Evolutionary conservation across 2,329 filamentous ascomycete genomes (phyloP).

Genomic region (Pestalotiopsis sp.): DNA sequence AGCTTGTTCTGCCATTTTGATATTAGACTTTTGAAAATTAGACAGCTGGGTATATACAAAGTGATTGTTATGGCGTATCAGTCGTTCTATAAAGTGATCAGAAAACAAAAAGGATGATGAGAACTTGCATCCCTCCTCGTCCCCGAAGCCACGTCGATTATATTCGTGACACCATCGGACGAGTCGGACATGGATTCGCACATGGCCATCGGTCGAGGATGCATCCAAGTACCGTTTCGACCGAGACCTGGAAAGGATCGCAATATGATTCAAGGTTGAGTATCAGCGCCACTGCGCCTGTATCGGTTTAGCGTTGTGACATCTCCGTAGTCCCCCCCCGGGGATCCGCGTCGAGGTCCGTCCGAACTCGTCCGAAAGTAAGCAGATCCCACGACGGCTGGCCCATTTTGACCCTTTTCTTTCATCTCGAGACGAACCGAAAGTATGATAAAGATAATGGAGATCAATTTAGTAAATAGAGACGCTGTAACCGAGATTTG

Average conservation of each 20-base stretch:
- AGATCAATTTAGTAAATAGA: background rate
- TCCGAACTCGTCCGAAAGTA: background rate
- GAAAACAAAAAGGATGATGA: background rate
- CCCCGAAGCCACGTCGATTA: background rate
- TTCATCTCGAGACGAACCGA: background rate
- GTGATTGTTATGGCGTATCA: background rate
- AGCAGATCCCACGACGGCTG: background rate
- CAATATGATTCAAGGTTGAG: background rate
- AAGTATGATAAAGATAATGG: background rate
- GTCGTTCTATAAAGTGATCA: background rate
- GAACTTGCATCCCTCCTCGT: background rate
- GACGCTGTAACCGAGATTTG: background rate
- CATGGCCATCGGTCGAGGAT: background rate
- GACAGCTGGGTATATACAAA: background rate
- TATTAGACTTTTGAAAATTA: background rate
- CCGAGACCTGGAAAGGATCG: background rate
- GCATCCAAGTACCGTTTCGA: background rate
- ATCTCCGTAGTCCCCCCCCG: background rate
- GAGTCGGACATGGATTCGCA: background rate
- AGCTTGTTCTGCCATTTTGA: background rate
- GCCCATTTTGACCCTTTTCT: background rate
- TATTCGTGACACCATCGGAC: background rate
- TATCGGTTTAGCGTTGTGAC: background rate
- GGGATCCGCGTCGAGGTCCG: conserved; percentile 3
- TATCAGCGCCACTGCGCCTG: background rate